Percentiles rank a stretch among this genome's conserved stretches.
Conservation (phyloP, 2,329 filamentous ascomycete species). For the Colletotrichum costaricense region DNA sequence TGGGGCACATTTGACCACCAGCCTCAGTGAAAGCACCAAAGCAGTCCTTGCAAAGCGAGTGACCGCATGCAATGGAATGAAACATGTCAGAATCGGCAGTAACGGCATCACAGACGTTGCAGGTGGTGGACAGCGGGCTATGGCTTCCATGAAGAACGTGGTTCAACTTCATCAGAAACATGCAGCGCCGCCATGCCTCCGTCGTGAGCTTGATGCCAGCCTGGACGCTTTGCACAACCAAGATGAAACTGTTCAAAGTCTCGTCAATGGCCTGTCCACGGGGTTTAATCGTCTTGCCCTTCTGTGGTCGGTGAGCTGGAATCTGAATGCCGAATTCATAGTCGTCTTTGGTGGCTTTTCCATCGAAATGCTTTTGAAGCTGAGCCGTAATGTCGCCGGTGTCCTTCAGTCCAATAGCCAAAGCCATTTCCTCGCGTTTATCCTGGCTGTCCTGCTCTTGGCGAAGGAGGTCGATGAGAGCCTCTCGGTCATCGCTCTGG, state of each 20-base stretch:
- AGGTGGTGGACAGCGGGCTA: neutral
- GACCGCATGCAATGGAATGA: conserved; percentile 22
- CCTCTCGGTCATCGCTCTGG: neutral
- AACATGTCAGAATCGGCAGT: neutral
- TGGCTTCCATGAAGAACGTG: neutral
- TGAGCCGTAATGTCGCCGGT: neutral
- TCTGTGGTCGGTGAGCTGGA: conserved; percentile 25
- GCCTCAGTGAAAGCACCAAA: neutral
- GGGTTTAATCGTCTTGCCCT: conserved; percentile 25
- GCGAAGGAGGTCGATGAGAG: neutral
- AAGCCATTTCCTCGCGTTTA: neutral
- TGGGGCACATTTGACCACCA: neutral
- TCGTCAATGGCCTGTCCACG: conserved; percentile 37
- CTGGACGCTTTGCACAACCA: conserved; percentile 36
- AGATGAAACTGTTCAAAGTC: conserved; percentile 36
- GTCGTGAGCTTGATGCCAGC: conserved; percentile 12
- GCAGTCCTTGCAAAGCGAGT: conserved; percentile 13
- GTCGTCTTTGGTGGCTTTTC: conserved; percentile 24
- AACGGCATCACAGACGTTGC: neutral
- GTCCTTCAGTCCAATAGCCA: neutral
- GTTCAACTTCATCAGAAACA: conserved; percentile 5
- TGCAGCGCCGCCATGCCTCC: neutral
- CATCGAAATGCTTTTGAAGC: conserved; percentile 2
- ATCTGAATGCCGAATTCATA: conserved; percentile 39
- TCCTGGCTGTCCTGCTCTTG: neutral